phyloP scores from a whole-genome alignment of 2,329 filamentous ascomycete species.

The Diaporthe velutina region DNA sequence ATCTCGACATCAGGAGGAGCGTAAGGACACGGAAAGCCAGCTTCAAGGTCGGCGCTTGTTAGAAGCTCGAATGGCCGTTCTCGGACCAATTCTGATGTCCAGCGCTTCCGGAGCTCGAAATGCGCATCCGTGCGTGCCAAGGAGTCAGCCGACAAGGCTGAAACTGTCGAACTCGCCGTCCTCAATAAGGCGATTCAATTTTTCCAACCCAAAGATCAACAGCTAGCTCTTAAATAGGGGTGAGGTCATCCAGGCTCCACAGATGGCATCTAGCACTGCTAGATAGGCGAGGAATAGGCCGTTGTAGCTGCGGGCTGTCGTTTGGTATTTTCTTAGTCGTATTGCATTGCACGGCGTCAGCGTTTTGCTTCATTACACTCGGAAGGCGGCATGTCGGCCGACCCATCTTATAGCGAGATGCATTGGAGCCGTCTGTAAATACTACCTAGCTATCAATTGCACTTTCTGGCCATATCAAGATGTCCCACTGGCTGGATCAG shows the following conservation, averaged over 20 bases:
- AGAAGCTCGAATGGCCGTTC: background rate
- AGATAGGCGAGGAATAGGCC: background rate
- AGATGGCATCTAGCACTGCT: background rate
- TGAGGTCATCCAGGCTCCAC: background rate
- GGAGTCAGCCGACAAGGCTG: no score
- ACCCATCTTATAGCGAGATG: slow-evolving; percentile 8
- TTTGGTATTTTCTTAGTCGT: background rate
- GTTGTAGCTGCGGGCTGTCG: background rate
- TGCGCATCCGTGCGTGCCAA: background rate
- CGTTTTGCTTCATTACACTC: slow-evolving; percentile 1
- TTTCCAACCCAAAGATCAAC: background rate
- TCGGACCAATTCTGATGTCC: background rate
- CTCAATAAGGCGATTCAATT: background rate
- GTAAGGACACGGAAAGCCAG: slow-evolving; percentile 35
- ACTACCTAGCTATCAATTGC: background rate
- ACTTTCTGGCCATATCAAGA: background rate
- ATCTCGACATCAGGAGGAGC: slow-evolving; percentile 34
- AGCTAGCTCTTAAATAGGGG: background rate
- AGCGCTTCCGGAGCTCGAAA: no score
- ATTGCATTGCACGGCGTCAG: slow-evolving; percentile 31
- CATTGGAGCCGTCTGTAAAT: slow-evolving; percentile 21
- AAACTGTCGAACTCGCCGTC: background rate
- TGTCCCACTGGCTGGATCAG: background rate
- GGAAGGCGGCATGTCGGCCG: background rate
- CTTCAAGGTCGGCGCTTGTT: slow-evolving; percentile 17